These are phyloP conservation scores for Candida insectorum DNA, from an alignment of 805 yeast species.

Conservation along the genomic window DNA sequence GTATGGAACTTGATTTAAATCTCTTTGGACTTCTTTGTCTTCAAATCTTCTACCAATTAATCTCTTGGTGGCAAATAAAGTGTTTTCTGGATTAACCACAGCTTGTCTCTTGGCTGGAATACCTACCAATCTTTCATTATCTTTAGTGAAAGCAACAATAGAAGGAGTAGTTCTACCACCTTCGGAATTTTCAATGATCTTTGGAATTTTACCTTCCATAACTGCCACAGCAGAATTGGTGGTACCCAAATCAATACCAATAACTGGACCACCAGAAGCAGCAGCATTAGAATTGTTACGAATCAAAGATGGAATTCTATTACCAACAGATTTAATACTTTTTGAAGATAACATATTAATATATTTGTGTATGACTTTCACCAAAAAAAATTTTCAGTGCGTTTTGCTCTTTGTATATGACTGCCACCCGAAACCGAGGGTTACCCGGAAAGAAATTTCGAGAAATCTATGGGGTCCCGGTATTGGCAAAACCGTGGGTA, in stretches of 20 bases:
- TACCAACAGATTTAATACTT: constrained; percentile 19
- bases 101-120: constrained; percentile 96
- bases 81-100: constrained; percentile 89
- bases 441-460: constrained; percentile 14
- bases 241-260: constrained; percentile 86
- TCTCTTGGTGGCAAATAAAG: constrained; percentile 92
- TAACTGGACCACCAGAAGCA: constrained; percentile 54
- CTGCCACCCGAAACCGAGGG: background rate
- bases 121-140: constrained; percentile 89
- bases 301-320: constrained; percentile 21
- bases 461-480: constrained; percentile 5
- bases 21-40: constrained; percentile 88
- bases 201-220: constrained; percentile 75
- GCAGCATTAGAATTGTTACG: constrained; percentile 33
- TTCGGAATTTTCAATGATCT: constrained; percentile 74
- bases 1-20: constrained; percentile 84
- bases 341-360: constrained; percentile 40
- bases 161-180: constrained; percentile 86
- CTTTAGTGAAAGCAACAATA: constrained; percentile 89
- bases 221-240: constrained; percentile 88
- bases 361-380: background rate
- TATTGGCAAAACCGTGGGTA: too few relatives aligned
- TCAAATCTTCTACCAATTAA: constrained; percentile 90
- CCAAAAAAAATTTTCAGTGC: constrained; percentile 3
- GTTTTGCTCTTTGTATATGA: constrained; percentile 5